Conservation (phyloP, 2,329 filamentous ascomycete genomes). For the Aspergillus felis region DNA sequence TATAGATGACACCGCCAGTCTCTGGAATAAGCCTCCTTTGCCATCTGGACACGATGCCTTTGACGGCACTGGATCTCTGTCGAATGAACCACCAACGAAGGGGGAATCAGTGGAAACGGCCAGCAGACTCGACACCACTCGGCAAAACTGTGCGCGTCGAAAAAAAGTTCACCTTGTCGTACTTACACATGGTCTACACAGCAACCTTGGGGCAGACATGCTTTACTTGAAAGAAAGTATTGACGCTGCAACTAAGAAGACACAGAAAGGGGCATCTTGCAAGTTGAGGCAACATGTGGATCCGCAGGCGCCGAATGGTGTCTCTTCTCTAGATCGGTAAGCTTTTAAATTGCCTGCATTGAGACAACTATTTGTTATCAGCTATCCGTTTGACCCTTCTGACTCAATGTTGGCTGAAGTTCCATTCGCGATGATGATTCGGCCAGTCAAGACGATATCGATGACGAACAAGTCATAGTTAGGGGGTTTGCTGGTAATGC, state of each 20-base stretch:
- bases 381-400: background rate
- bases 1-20: constrained; percentile 79
- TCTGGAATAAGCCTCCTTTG: constrained; percentile 90
- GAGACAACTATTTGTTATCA: background rate
- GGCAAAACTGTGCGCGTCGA: constrained; percentile 20
- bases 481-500: constrained; percentile 87
- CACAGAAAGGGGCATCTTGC: constrained; percentile 43
- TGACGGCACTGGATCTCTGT: constrained; percentile 32
- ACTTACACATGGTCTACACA: constrained; percentile 90
- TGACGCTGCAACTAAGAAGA: constrained; percentile 70
- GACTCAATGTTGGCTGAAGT: background rate
- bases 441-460: constrained; percentile 11
- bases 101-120: constrained; percentile 8
- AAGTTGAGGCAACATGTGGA: constrained; percentile 52
- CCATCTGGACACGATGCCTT: constrained; percentile 50
- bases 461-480: constrained; percentile 75
- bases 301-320: constrained; percentile 41
- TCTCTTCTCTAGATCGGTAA: constrained; percentile 4
- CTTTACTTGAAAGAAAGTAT: constrained; percentile 96
- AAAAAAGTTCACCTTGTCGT: constrained; percentile 78
- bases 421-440: constrained; percentile 36
- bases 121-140: constrained; percentile 5
- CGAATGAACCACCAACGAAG: constrained; percentile 15
- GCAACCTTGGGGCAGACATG: constrained; percentile 95
- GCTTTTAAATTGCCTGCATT: background rate